Conservation (phyloP, 2,329 filamentous ascomycete genomes). For the Sarocladiaceae sp. region DNA sequence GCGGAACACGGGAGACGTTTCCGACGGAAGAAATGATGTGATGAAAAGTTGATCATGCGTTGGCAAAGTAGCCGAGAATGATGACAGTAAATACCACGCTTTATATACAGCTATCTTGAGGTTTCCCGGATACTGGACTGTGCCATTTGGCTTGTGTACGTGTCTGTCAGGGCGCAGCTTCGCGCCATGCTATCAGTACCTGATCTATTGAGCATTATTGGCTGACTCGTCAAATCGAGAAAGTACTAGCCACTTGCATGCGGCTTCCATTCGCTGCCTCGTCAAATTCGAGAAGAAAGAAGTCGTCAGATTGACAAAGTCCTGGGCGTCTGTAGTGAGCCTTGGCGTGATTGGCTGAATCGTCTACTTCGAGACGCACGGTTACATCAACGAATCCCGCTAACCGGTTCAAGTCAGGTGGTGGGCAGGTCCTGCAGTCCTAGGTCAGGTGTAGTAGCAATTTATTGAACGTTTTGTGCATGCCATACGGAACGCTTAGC, state of each 20-base stretch:
- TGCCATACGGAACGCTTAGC: too few relatives aligned
- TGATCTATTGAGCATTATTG: not conserved
- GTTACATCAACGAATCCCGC: too few relatives aligned
- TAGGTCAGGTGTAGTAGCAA: too few relatives aligned
- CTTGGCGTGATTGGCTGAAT: not conserved
- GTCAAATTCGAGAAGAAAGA: not conserved
- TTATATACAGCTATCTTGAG: not conserved
- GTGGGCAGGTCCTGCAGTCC: too few relatives aligned
- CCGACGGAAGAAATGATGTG: not conserved
- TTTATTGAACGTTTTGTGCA: too few relatives aligned
- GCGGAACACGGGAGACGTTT: not conserved
- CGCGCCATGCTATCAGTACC: not conserved
- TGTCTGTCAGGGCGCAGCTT: not conserved
- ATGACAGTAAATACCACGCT: not conserved
- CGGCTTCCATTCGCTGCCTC: not conserved
- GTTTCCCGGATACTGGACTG: not conserved
- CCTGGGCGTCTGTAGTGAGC: not conserved
- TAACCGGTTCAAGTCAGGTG: too few relatives aligned
- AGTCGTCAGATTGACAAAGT: not conserved
- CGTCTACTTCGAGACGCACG: not conserved
- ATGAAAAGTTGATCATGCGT: not conserved
- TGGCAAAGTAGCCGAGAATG: not conserved
- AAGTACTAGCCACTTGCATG: constrained; percentile 13
- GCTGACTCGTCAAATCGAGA: not conserved
- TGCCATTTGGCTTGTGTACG: not conserved